A percentile compares a stretch with the other conserved stretches of the same genome.
phyloP scores from a whole-genome alignment of 108 stramenopile genomes.

The Seminavis robusta region DNA sequence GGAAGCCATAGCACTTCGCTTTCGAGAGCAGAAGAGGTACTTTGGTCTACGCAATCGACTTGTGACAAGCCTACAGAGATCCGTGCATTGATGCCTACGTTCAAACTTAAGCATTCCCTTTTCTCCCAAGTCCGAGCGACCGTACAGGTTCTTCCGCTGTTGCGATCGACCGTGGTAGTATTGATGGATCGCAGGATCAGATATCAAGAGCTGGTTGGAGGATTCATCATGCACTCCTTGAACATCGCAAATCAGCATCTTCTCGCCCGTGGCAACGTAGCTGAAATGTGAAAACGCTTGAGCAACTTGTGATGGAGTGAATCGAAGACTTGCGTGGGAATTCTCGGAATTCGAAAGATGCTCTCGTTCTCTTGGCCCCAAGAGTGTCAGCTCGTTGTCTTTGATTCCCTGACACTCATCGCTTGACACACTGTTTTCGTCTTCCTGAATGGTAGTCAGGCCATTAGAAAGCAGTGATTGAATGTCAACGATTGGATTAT shows the following conservation, averaged over 20 bases:
- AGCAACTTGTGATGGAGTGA: conserved; percentile 6
- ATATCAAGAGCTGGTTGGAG: conserved; percentile 1
- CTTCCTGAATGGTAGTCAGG: conserved; percentile 41
- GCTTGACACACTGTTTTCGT: too few species aligned
- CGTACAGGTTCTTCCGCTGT: neutral
- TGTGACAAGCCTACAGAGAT: too few species aligned
- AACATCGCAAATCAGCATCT: conserved; percentile 5
- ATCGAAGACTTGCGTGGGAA: too few species aligned
- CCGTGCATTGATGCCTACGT: too few species aligned
- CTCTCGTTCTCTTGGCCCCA: conserved; percentile 19
- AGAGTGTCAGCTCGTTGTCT: too few species aligned
- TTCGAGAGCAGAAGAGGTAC: too few species aligned
- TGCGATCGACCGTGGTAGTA: too few species aligned
- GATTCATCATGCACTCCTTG: conserved; percentile 8
- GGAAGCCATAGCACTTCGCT: too few species aligned
- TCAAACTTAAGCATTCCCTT: conserved; percentile 9
- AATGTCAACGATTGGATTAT: too few species aligned
- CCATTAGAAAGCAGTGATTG: too few species aligned
- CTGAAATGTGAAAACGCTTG: conserved; percentile 19
- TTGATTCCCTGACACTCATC: too few species aligned
- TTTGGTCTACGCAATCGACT: too few species aligned
- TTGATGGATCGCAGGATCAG: conserved; percentile 14
- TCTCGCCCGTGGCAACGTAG: neutral
- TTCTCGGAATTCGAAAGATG: conserved; percentile 3
- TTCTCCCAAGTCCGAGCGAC: conserved; percentile 6